phyloP scores from a whole-genome alignment of 352 stramenopile species.

The Pythium volutum region DNA sequence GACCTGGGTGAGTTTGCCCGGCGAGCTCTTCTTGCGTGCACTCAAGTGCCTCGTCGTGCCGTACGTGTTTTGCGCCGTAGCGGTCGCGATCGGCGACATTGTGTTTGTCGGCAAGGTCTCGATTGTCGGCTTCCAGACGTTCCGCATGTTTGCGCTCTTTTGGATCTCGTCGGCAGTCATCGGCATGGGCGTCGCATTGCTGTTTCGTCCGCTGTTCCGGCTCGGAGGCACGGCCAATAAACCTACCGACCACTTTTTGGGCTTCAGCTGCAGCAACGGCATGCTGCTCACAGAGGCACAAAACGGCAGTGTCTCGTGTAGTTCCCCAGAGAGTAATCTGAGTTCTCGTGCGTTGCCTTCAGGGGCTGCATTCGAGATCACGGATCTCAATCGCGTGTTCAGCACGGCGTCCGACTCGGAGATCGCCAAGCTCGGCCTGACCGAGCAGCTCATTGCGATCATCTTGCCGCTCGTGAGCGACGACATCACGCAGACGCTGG shows the following conservation, averaged over 20 bases:
- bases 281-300: too few relatives aligned
- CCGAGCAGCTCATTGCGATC: constrained; percentile 41
- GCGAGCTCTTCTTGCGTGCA: constrained; percentile 71
- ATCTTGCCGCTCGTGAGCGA: constrained; percentile 52
- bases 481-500: constrained; percentile 59
- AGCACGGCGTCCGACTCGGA: constrained; percentile 22
- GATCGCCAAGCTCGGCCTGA: constrained; percentile 37
- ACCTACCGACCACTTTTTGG: too few relatives aligned
- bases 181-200: constrained; percentile 51
- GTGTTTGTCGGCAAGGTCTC: constrained; percentile 74
- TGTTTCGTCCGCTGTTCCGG: constrained; percentile 58
- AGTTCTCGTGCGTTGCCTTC: neutral
- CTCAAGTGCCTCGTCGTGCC: constrained; percentile 77
- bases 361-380: constrained; percentile 34
- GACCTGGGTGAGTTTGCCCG: constrained; percentile 63
- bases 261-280: too few relatives aligned
- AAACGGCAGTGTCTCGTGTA: too few relatives aligned
- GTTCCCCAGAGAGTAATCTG: too few relatives aligned
- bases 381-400: constrained; percentile 48
- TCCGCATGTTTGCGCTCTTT: constrained; percentile 55
- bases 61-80: constrained; percentile 79
- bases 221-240: constrained; percentile 9
- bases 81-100: constrained; percentile 71
- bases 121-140: constrained; percentile 59
- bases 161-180: constrained; percentile 49